A percentile compares a stretch with the other conserved stretches of the same genome.
Evolutionary conservation across 768 basidiomycete genomes (phyloP).

Genomic region (Amanita thiersii): DNA sequence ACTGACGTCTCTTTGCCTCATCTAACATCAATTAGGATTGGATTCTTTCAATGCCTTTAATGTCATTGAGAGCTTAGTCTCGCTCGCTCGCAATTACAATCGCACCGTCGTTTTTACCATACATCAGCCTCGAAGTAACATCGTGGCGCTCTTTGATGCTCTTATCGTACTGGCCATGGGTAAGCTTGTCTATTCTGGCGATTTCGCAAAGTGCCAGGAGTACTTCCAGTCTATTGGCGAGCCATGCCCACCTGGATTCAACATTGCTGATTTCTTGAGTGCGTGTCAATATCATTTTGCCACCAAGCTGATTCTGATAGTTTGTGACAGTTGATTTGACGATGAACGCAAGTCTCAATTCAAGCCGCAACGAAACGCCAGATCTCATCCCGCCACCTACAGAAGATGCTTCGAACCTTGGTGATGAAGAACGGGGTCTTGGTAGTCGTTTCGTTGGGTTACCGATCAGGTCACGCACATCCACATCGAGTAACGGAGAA

Average conservation of each 20-base stretch:
- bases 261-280: constrained; percentile 97
- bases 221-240: constrained; percentile 77
- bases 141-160: constrained; percentile 92
- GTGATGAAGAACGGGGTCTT: constrained; percentile 68
- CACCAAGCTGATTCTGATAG: not conserved
- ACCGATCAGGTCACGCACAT: constrained; percentile 31
- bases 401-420: constrained; percentile 34
- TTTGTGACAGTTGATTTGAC: constrained; percentile 57
- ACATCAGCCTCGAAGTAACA: constrained; percentile 96
- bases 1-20: not conserved
- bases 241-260: constrained; percentile 89
- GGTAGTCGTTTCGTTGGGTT: constrained; percentile 20
- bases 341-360: constrained; percentile 43
- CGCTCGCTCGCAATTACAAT: constrained; percentile 81
- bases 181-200: constrained; percentile 79
- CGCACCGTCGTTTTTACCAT: constrained; percentile 97
- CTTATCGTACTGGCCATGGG: constrained; percentile 81
- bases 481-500: constrained; percentile 22
- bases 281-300: constrained; percentile 20
- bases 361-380: constrained; percentile 27
- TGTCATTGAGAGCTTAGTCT: constrained; percentile 82
- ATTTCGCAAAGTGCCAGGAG: constrained; percentile 62
- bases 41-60: constrained; percentile 96
- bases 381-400: constrained; percentile 24
- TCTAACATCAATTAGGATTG: constrained; percentile 43